Evolutionary conservation across 2,329 filamentous ascomycete genomes (phyloP).

Genomic region (Monilinia fructicola): DNA sequence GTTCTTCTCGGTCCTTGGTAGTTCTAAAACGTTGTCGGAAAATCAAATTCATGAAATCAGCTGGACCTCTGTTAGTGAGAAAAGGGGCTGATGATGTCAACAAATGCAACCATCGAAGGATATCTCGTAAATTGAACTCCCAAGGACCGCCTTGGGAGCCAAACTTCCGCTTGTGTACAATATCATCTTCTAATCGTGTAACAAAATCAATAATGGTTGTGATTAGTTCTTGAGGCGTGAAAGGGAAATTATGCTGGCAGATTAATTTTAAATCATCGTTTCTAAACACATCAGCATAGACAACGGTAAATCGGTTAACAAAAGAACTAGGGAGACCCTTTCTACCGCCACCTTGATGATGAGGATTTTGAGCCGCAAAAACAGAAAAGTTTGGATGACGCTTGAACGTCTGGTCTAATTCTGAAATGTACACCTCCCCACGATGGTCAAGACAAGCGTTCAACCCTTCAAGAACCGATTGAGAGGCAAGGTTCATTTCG

Average conservation of each 20-base stretch:
- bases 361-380: conserved; percentile 96
- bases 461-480: conserved; percentile 91
- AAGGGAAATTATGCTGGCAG: conserved; percentile 73
- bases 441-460: conserved; percentile 97
- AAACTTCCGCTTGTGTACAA: conserved; percentile 59
- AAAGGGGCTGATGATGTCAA: conserved; percentile 60
- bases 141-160: conserved; percentile 73
- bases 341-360: conserved; percentile 92
- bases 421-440: conserved; percentile 92
- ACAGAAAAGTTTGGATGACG: conserved; percentile 88
- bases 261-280: conserved; percentile 80
- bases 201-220: conserved; percentile 74
- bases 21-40: conserved; percentile 87
- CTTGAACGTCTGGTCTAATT: conserved; percentile 90
- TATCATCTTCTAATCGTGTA: conserved; percentile 71
- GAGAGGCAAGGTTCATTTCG: conserved; percentile 98
- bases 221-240: conserved; percentile 58
- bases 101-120: conserved; percentile 81
- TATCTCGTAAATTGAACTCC: conserved; percentile 94
- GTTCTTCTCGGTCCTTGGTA: conserved; percentile 61
- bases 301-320: conserved; percentile 96
- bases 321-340: conserved; percentile 95
- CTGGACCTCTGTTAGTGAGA: conserved; percentile 57
- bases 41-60: conserved; percentile 78
- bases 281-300: conserved; percentile 89